A percentile compares a stretch with the other conserved stretches of the same genome.
Conservation (phyloP, 2,329 filamentous ascomycete genomes). For the Coniella vitis region DNA sequence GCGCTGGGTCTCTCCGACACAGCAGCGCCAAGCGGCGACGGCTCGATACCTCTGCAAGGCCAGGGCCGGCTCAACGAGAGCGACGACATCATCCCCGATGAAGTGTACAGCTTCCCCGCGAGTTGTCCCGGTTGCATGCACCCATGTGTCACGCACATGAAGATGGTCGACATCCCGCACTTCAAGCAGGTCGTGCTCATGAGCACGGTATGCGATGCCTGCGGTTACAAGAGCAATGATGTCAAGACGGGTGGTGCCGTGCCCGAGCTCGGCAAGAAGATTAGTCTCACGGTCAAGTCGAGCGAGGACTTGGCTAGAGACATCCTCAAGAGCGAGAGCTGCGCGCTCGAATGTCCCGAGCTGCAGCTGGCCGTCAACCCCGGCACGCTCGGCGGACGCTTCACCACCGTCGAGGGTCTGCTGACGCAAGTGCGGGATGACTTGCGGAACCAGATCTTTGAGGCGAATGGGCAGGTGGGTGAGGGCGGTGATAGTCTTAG, state of each 20-base stretch:
- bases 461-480: constrained; percentile 59
- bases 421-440: constrained; percentile 89
- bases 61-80: constrained; percentile 38
- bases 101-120: constrained; percentile 88
- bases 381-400: constrained; percentile 88
- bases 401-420: constrained; percentile 93
- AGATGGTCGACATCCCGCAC: constrained; percentile 96
- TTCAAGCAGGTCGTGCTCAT: constrained; percentile 97
- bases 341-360: constrained; percentile 78
- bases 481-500: constrained; percentile 74
- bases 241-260: constrained; percentile 96
- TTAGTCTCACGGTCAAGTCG: constrained; percentile 66
- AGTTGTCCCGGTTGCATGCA: constrained; percentile 87
- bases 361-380: constrained; percentile 83
- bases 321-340: constrained; percentile 94
- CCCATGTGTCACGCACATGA: constrained; percentile 88
- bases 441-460: constrained; percentile 80
- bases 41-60: constrained; percentile 43
- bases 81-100: constrained; percentile 83
- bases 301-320: constrained; percentile 76
- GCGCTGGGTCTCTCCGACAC: constrained; percentile 69
- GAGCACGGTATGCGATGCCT: constrained; percentile 86
- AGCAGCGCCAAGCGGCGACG: constrained; percentile 36
- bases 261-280: constrained; percentile 76
- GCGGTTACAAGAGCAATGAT: constrained; percentile 92